A percentile compares a stretch with the other conserved stretches of the same genome.
Evolutionary conservation across 2,329 filamentous ascomycete genomes (phyloP).

Genomic region (Penicillium freii): DNA sequence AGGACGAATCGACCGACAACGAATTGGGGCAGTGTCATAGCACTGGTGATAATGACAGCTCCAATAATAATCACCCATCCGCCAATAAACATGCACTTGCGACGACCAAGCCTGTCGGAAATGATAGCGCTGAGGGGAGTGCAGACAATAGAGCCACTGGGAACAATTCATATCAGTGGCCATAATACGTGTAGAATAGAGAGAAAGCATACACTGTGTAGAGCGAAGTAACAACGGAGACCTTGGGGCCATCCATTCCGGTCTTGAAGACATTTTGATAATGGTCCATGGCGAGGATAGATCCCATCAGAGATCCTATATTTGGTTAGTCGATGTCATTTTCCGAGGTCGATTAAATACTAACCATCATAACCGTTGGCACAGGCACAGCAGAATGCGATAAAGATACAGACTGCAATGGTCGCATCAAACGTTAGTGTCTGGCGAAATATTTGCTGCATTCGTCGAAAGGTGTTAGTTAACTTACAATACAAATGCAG

Average conservation of each 20-base stretch:
- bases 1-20: slow-evolving; percentile 51
- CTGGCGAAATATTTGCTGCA: slow-evolving; percentile 13
- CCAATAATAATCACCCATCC: slow-evolving; percentile 48
- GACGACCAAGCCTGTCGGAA: slow-evolving; percentile 48
- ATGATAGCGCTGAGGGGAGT: slow-evolving; percentile 46
- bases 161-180: not conserved
- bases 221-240: slow-evolving; percentile 46
- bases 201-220: slow-evolving; percentile 47
- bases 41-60: slow-evolving; percentile 45
- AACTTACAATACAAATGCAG: slow-evolving; percentile 33
- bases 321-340: not conserved
- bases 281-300: slow-evolving; percentile 31
- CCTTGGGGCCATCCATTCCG: slow-evolving; percentile 39
- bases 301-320: slow-evolving; percentile 33
- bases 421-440: not conserved
- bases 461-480: not conserved
- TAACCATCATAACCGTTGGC: slow-evolving; percentile 34
- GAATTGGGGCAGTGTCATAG: slow-evolving; percentile 40
- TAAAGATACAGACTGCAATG: slow-evolving; percentile 43
- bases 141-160: slow-evolving; percentile 42
- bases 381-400: slow-evolving; percentile 38
- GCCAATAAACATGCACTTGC: slow-evolving; percentile 48
- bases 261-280: slow-evolving; percentile 43
- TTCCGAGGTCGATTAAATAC: not conserved
- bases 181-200: not conserved